phyloP scores from a whole-genome alignment of 768 basidiomycete species.

The Russula sp. region DNA sequence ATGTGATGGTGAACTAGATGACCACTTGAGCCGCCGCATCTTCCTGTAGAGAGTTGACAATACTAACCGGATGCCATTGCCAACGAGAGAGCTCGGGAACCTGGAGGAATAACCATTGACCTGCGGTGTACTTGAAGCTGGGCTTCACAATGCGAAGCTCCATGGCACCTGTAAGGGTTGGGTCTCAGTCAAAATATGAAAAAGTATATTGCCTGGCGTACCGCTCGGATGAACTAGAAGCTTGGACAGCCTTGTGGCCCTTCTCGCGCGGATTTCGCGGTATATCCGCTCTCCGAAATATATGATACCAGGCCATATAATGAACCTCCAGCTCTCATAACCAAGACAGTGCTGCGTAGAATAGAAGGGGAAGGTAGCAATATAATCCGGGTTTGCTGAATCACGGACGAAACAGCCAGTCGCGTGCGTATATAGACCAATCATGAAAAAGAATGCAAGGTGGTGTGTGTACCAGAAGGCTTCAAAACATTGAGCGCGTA shows the following conservation, averaged over 20 bases:
- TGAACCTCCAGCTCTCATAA: conserved; percentile 86
- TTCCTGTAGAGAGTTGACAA: not conserved
- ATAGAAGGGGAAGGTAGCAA: conserved; percentile 76
- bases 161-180: conserved; percentile 59
- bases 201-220: conserved; percentile 29
- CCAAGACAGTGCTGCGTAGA: conserved; percentile 82
- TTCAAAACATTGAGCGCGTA: conserved; percentile 87
- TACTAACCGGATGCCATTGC: conserved; percentile 95
- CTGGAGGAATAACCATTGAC: conserved; percentile 89
- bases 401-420: conserved; percentile 95
- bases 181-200: not conserved
- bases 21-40: conserved; percentile 1
- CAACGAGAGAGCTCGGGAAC: conserved; percentile 75
- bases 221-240: conserved; percentile 87
- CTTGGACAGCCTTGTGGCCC: conserved; percentile 71
- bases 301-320: conserved; percentile 84
- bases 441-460: conserved; percentile 90
- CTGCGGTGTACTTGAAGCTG: conserved; percentile 84
- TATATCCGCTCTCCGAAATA: conserved; percentile 86
- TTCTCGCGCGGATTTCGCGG: conserved; percentile 74
- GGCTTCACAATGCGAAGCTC: conserved; percentile 89
- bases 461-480: conserved; percentile 98
- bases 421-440: conserved; percentile 84
- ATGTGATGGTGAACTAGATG: conserved; percentile 84
- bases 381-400: conserved; percentile 63